Evolutionary conservation across 2,329 filamentous ascomycete genomes (phyloP), one percentile per base, ranked within the genome.

Genomic region (Curvularia sp.): DNA sequence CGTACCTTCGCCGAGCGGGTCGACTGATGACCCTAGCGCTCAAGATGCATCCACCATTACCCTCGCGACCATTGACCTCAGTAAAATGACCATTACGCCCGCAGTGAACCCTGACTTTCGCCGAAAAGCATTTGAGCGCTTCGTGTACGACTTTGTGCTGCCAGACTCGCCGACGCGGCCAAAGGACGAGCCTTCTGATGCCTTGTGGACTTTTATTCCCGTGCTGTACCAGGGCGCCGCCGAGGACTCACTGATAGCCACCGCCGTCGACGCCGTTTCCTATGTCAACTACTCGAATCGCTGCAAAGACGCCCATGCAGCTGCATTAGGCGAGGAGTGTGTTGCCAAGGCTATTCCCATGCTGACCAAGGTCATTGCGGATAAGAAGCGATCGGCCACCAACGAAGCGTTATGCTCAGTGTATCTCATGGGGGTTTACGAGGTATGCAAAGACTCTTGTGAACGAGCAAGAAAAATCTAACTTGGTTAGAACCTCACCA

Each of bases 61-160:
- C 13, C 30, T 44, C 7, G 24, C 60, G 3, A 56, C 48, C 18
- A 41, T 47, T 18, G 53, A 53, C 33, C 35, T 71, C 30, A 58
- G 61, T 15, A 60, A 57, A 12, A 56, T 69, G 15, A 59, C 57
- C 10, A 66, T 70, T 7, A 50, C 60, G 1, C 59, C 57, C 3
- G 39, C 55, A 10, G 18, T 62, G 0, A 56, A 59, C 10, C 61
- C 66, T n/a, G 65, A 72, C 38, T 58, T 73, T 6, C 62, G 64
- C 10, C 67, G 60, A 1, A 28, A 66, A 18, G 68, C 73, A n/a
- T 75, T 73, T 35, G 67, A 73, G 33, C 67, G 73, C 10, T 73
- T 75, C 30, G 13, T 73, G 2, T 75, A 74, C 48, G 73, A 75
- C 42, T 75, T 75, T 53, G 68, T 75, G 2, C 55, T 64, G 13